Percentiles rank a stretch among this genome's conserved stretches.
phyloP scores from a whole-genome alignment of 495 filamentous ascomycete species.

The Podospora bellae-mahoneyi region DNA sequence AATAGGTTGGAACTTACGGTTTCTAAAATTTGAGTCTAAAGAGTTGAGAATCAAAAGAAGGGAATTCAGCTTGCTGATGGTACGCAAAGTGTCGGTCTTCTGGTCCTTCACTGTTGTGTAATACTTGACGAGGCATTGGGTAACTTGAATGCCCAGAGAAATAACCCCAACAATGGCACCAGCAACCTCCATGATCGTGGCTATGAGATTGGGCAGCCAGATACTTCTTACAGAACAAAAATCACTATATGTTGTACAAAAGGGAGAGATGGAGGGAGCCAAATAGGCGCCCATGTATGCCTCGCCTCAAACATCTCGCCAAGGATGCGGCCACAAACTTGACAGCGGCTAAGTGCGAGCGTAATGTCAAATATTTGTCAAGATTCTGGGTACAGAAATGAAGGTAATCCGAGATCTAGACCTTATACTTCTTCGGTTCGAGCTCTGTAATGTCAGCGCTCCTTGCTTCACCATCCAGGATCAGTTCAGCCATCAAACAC shows the following conservation, averaged over 20 bases:
- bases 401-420: slow-evolving; percentile 21
- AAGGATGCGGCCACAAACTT: too few species aligned
- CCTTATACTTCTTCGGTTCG: slow-evolving; percentile 60
- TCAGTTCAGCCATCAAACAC: slow-evolving; percentile 79
- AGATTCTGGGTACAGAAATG: too few species aligned
- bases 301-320: too few species aligned
- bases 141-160: neutral
- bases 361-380: too few species aligned
- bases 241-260: too few species aligned
- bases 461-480: slow-evolving; percentile 73
- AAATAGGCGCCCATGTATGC: too few species aligned
- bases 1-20: neutral
- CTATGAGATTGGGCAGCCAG: too few species aligned
- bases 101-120: neutral
- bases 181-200: neutral
- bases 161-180: neutral
- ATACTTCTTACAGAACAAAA: too few species aligned
- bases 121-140: neutral
- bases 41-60: neutral
- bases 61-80: neutral
- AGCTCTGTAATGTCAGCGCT: slow-evolving; percentile 70
- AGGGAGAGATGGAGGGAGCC: too few species aligned
- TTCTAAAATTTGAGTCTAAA: neutral
- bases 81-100: neutral
- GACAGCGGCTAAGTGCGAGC: too few species aligned